A percentile compares a stretch with the other conserved stretches of the same genome.
phyloP scores from a whole-genome alignment of 805 yeast species.

The Teunomyces funiuensis region DNA sequence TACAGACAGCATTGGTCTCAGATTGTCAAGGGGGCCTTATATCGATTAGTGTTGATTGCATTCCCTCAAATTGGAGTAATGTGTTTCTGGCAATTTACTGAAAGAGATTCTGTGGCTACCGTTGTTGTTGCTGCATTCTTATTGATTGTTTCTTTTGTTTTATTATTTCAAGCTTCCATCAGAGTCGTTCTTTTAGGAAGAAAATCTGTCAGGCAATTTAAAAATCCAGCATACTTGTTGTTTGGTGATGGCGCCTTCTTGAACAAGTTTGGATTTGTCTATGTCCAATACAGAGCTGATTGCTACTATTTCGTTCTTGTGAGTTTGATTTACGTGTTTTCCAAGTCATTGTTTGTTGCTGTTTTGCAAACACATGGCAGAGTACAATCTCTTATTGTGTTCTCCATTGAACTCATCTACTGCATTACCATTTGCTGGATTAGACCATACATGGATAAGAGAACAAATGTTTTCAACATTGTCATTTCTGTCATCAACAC shows the following conservation, averaged over 20 bases:
- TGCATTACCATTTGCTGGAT: conserved; percentile 63
- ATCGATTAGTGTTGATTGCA: conserved; percentile 77
- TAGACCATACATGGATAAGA: conserved; percentile 91
- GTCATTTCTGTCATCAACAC: conserved; percentile 76
- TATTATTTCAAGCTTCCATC: conserved; percentile 69
- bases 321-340: conserved; percentile 60
- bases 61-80: conserved; percentile 83
- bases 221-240: conserved; percentile 88
- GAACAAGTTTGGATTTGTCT: conserved; percentile 88
- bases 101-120: conserved; percentile 79
- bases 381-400: conserved; percentile 74
- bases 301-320: conserved; percentile 79
- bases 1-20: conserved; percentile 81
- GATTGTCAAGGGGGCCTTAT: conserved; percentile 86
- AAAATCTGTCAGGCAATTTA: conserved; percentile 66
- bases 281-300: conserved; percentile 87
- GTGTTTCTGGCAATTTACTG: conserved; percentile 87
- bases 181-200: conserved; percentile 76
- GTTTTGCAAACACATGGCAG: conserved; percentile 80
- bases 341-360: conserved; percentile 83
- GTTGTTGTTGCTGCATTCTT: conserved; percentile 77
- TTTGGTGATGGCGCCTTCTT: conserved; percentile 80
- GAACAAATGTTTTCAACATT: conserved; percentile 92
- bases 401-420: conserved; percentile 72
- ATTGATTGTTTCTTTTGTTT: conserved; percentile 53